Conservation (phyloP, 192 early-diverging fungal genomes). For the Coemansia sp. region DNA sequence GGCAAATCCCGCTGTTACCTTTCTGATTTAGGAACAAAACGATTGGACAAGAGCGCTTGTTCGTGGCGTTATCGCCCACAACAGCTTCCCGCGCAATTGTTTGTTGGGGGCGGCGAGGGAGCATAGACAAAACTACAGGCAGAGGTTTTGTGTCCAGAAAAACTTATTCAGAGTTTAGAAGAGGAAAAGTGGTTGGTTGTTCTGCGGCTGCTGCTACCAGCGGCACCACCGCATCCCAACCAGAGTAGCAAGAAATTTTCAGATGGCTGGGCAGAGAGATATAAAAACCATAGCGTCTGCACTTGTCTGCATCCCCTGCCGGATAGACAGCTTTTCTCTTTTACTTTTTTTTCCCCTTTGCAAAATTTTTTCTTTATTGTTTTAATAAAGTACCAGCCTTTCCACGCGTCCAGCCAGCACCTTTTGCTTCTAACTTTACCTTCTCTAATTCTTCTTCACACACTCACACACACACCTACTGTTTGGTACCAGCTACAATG, state of each 20-base stretch:
- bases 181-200: neutral
- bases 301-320: neutral
- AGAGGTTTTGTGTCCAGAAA: neutral
- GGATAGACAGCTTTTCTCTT: neutral
- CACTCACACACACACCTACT: conserved; percentile 1
- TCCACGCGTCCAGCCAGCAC: neutral
- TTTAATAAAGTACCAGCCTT: neutral
- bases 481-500: conserved; percentile 11
- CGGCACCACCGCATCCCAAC: too few species aligned
- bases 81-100: conserved; percentile 4
- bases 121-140: conserved; percentile 1
- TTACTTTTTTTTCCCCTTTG: neutral
- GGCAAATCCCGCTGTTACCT: conserved; percentile 23
- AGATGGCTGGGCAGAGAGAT: neutral
- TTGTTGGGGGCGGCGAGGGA: conserved; percentile 15
- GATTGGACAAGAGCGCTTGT: conserved; percentile 18
- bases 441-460: neutral
- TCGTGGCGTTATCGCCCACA: conserved; percentile 21
- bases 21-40: conserved; percentile 5
- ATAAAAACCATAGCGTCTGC: neutral
- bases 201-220: neutral
- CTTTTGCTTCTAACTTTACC: neutral
- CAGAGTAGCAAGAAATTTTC: neutral
- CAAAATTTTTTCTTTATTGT: neutral
- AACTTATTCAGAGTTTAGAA: neutral